Conservation (phyloP, 208 protist species). For the Willaertia magna region DNA sequence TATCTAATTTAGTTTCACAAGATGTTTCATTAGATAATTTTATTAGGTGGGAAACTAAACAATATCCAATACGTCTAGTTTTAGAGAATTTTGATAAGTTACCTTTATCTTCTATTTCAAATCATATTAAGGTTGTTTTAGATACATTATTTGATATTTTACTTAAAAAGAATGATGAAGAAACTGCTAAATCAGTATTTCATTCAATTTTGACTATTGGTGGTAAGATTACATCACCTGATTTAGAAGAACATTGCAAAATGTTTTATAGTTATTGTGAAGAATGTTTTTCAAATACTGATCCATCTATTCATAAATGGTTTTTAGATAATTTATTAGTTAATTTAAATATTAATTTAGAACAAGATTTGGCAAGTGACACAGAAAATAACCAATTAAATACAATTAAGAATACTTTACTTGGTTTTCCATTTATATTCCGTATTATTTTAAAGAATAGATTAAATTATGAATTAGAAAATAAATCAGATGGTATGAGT, state of each 20-base stretch:
- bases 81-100: neutral
- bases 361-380: neutral
- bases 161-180: neutral
- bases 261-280: neutral
- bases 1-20: neutral
- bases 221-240: neutral
- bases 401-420: neutral
- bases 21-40: neutral
- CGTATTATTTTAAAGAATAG: neutral
- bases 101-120: neutral
- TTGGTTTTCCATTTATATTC: neutral
- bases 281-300: neutral
- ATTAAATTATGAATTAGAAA: neutral
- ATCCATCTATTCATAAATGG: neutral
- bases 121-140: neutral
- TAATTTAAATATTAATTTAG: neutral
- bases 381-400: neutral
- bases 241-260: neutral
- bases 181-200: neutral
- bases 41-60: neutral
- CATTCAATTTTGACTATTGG: neutral
- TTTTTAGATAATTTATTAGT: neutral
- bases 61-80: neutral
- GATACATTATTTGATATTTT: conserved; percentile 9
- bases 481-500: neutral